Percentiles rank a stretch among this genome's conserved stretches.
phyloP scores from a whole-genome alignment of 768 basidiomycete species.

The Clitopilus passeckerianus region DNA sequence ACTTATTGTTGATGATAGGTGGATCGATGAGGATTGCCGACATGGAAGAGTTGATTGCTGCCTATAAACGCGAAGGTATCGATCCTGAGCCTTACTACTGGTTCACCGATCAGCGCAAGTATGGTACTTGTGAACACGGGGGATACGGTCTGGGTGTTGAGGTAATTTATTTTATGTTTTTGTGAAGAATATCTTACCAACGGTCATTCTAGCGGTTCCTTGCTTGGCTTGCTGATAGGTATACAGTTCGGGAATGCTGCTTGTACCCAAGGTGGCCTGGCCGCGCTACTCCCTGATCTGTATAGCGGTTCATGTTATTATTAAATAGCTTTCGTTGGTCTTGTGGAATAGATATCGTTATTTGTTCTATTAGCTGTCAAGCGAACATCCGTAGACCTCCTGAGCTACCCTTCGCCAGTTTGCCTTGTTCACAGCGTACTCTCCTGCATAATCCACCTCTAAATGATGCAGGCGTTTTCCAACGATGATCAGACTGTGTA shows the following conservation, averaged over 20 bases:
- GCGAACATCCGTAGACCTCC: constrained; percentile 60
- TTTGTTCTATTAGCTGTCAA: constrained; percentile 31
- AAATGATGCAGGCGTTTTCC: constrained; percentile 88
- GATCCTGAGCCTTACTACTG: constrained; percentile 88
- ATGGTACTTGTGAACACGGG: constrained; percentile 96
- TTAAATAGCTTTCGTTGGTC: not conserved
- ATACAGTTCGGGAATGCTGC: constrained; percentile 87
- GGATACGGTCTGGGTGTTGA: constrained; percentile 97
- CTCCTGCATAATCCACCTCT: constrained; percentile 84
- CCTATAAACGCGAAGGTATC: constrained; percentile 88
- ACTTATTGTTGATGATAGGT: constrained; percentile 31
- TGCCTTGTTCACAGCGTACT: constrained; percentile 62
- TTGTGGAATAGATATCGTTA: not conserved
- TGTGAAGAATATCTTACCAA: not conserved
- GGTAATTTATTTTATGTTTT: constrained; percentile 29
- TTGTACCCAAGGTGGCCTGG: constrained; percentile 90
- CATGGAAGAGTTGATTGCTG: constrained; percentile 80
- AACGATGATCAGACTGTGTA: constrained; percentile 90
- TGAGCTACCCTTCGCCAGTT: constrained; percentile 66
- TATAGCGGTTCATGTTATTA: not conserved
- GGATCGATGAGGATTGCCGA: constrained; percentile 91
- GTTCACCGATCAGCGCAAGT: constrained; percentile 98
- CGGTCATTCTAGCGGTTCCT: constrained; percentile 68
- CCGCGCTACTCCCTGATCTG: constrained; percentile 68
- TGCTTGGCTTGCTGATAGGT: constrained; percentile 92